A percentile compares a stretch with the other conserved stretches of the same genome.
phyloP scores from a whole-genome alignment of 176 grass and related monocot genomes.

The Elaeis guineensis region DNA sequence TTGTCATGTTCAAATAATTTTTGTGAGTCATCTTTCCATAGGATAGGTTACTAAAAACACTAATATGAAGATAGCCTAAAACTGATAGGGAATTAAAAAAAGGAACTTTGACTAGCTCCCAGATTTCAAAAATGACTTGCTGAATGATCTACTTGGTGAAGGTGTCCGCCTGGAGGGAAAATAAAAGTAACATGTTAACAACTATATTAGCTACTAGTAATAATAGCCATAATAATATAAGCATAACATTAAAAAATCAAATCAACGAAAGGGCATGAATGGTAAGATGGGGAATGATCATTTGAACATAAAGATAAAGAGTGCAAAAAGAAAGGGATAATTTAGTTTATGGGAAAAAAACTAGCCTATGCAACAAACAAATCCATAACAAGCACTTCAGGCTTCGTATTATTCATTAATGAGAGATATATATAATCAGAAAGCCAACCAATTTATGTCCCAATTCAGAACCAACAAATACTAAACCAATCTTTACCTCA shows the following conservation, averaged over 20 bases:
- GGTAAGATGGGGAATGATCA: conserved; percentile 4
- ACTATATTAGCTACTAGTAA: too few relatives aligned
- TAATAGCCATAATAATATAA: neutral
- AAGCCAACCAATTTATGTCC: neutral
- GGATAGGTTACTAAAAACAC: too few relatives aligned
- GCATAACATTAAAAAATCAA: neutral
- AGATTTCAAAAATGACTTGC: conserved; percentile 28
- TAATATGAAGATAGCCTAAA: too few relatives aligned
- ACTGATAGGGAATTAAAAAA: conserved; percentile 6
- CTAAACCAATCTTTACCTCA: conserved; percentile 13
- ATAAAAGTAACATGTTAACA: neutral
- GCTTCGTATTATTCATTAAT: neutral
- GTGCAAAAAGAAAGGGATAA: conserved; percentile 5
- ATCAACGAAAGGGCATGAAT: neutral
- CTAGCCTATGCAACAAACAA: neutral
- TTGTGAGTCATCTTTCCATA: too few relatives aligned
- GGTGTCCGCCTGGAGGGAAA: conserved; percentile 29
- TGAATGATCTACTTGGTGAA: conserved; percentile 16
- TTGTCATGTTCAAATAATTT: too few relatives aligned
- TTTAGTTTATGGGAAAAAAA: neutral
- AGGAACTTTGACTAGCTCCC: conserved; percentile 10
- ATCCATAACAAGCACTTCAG: too few relatives aligned
- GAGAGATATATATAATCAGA: neutral
- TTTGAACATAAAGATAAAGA: conserved; percentile 1
- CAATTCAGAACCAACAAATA: conserved; percentile 2